Conservation (phyloP, 352 stramenopile genomes). For the Thalassiosira livingstoniorum region DNA sequence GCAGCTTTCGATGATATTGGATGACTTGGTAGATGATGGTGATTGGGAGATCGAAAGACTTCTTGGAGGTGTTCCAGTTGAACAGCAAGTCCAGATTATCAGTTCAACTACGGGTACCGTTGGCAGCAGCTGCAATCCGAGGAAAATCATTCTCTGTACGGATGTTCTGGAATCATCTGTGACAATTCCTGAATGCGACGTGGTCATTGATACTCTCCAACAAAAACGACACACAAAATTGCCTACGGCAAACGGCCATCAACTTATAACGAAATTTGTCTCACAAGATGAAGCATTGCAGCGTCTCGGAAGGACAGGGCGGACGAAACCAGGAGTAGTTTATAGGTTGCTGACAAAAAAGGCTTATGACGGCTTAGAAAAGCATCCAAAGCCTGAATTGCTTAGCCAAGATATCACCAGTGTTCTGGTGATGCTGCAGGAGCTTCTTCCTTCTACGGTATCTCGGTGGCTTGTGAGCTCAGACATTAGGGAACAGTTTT, state of each 20-base stretch:
- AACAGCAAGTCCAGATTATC: constrained; percentile 7
- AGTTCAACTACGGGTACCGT: neutral
- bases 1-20: constrained; percentile 2
- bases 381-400: constrained; percentile 11
- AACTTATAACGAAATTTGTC: constrained; percentile 11
- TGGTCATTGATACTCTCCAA: constrained; percentile 14
- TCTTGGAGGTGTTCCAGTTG: neutral
- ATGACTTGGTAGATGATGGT: constrained; percentile 11
- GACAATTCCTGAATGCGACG: constrained; percentile 14
- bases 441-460: constrained; percentile 8
- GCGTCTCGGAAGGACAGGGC: neutral
- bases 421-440: constrained; percentile 6
- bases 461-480: neutral
- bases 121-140: neutral
- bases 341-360: constrained; percentile 2
- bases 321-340: constrained; percentile 1
- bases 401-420: constrained; percentile 7
- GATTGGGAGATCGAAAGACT: constrained; percentile 9
- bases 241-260: neutral
- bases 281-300: constrained; percentile 16
- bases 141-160: constrained; percentile 9
- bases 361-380: neutral
- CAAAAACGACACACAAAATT: constrained; percentile 1
- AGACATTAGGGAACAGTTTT: neutral
- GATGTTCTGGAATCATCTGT: constrained; percentile 8